Evolutionary conservation across 352 stramenopile genomes (phyloP).

Genomic region (Aphanomyces stellatus): DNA sequence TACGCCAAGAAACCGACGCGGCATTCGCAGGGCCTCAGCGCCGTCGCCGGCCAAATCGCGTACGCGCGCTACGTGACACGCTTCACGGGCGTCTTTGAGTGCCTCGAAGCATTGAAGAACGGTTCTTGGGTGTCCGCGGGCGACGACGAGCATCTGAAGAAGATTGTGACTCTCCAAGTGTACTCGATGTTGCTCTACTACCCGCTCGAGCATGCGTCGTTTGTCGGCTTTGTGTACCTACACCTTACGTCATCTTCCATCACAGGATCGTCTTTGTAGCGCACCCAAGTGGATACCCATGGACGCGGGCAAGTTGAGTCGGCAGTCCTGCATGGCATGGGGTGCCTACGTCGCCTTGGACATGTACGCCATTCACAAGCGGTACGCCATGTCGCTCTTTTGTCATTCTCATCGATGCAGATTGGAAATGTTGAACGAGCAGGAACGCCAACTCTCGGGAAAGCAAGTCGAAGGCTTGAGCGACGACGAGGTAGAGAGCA

Average conservation of each 20-base stretch:
- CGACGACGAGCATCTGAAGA: conserved; percentile 50
- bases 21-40: conserved; percentile 41
- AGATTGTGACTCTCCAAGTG: conserved; percentile 53
- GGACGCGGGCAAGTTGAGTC: conserved; percentile 57
- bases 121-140: conserved; percentile 68
- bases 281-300: conserved; percentile 66
- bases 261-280: conserved; percentile 21
- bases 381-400: conserved; percentile 29
- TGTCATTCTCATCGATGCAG: conserved; percentile 22
- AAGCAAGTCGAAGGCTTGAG: conserved; percentile 32
- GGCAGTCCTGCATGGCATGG: conserved; percentile 65
- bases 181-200: conserved; percentile 82
- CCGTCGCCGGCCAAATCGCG: conserved; percentile 60
- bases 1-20: conserved; percentile 40
- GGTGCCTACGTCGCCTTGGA: conserved; percentile 66
- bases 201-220: conserved; percentile 77
- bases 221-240: conserved; percentile 76
- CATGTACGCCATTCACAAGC: conserved; percentile 63
- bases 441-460: conserved; percentile 45
- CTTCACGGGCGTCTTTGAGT: conserved; percentile 65
- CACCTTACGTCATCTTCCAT: neutral
- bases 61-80: conserved; percentile 74
- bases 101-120: conserved; percentile 64
- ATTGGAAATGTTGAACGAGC: conserved; percentile 47
- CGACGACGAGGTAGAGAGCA: conserved; percentile 38